These are phyloP conservation scores for Chloromonas sp. DNA, from an alignment of 163 green algal species.

Conservation along the genomic window DNA sequence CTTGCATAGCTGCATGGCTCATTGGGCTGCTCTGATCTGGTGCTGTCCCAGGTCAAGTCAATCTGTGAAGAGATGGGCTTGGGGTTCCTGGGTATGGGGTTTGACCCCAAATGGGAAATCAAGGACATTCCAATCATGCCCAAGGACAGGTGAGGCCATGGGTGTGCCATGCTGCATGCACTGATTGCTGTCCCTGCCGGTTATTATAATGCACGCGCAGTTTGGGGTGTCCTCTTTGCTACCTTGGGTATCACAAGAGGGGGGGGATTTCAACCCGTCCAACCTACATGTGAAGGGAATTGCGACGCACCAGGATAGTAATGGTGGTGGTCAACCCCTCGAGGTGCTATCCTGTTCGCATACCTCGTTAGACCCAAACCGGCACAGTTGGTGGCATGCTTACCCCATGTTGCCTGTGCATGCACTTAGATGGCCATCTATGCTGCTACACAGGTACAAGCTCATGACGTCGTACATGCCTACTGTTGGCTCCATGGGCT, in stretches of 20 bases:
- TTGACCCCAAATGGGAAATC: conserved; percentile 87
- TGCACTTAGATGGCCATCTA: too few species aligned
- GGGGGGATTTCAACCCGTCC: too few species aligned
- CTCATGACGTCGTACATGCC: conserved; percentile 98
- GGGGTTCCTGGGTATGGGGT: conserved; percentile 86
- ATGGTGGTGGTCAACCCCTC: too few species aligned
- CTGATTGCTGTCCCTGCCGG: too few species aligned
- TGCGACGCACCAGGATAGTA: too few species aligned
- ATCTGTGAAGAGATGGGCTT: conserved; percentile 82
- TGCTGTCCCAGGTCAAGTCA: conserved; percentile 71
- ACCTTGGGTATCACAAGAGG: too few species aligned
- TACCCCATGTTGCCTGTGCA: neutral
- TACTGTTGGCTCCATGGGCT: conserved; percentile 78
- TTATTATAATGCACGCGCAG: too few species aligned
- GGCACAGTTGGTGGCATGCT: neutral
- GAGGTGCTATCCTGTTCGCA: too few species aligned
- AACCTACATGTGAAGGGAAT: too few species aligned
- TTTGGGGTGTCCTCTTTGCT: too few species aligned
- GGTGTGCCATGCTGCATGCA: neutral
- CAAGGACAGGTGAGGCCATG: conserved; percentile 54
- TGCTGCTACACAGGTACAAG: conserved; percentile 56
- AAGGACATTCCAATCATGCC: conserved; percentile 91
- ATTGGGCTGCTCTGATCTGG: neutral
- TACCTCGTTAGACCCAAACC: too few species aligned
- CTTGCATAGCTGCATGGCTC: too few species aligned